phyloP scores from a whole-genome alignment of 495 filamentous ascomycete genomes.

The Daldinia decipiens region DNA sequence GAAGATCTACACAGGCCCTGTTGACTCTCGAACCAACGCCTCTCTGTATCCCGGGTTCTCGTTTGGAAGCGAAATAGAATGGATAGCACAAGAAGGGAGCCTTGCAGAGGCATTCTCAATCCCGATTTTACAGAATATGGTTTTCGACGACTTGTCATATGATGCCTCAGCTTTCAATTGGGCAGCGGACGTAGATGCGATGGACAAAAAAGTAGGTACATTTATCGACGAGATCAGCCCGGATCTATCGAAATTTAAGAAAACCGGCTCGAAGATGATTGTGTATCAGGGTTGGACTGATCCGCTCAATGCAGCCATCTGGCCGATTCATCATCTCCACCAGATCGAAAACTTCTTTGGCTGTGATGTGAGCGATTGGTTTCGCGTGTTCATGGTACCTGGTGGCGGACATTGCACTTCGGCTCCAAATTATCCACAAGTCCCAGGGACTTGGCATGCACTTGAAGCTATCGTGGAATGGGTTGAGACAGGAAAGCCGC shows the following conservation, averaged over 20 bases:
- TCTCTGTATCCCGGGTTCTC: conserved; percentile 55
- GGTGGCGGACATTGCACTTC: conserved; percentile 57
- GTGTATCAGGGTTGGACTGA: conserved; percentile 56
- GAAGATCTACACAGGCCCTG: conserved; percentile 48
- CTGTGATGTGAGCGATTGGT: conserved; percentile 50
- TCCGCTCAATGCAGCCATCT: conserved; percentile 52
- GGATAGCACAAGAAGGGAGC: conserved; percentile 49
- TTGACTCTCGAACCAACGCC: conserved; percentile 30
- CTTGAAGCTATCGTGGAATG: conserved; percentile 47
- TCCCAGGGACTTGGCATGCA: conserved; percentile 50
- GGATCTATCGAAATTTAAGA: conserved; percentile 49
- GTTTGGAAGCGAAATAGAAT: conserved; percentile 48
- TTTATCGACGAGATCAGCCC: conserved; percentile 53
- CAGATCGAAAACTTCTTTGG: conserved; percentile 47
- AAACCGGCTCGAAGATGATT: conserved; percentile 53
- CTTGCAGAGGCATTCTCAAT: conserved; percentile 50
- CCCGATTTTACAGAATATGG: conserved; percentile 62
- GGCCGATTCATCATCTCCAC: conserved; percentile 56
- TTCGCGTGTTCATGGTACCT: conserved; percentile 53
- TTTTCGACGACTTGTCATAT: conserved; percentile 60
- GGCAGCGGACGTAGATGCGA: conserved; percentile 49
- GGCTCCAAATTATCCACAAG: conserved; percentile 47
- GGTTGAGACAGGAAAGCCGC: conserved; percentile 47
- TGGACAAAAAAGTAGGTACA: conserved; percentile 46
- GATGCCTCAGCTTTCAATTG: conserved; percentile 54